A percentile compares a stretch with the other conserved stretches of the same genome.
These are phyloP conservation scores for Acacia concinna DNA, from an alignment of 331 rosid genomes.

Conservation along the genomic window DNA sequence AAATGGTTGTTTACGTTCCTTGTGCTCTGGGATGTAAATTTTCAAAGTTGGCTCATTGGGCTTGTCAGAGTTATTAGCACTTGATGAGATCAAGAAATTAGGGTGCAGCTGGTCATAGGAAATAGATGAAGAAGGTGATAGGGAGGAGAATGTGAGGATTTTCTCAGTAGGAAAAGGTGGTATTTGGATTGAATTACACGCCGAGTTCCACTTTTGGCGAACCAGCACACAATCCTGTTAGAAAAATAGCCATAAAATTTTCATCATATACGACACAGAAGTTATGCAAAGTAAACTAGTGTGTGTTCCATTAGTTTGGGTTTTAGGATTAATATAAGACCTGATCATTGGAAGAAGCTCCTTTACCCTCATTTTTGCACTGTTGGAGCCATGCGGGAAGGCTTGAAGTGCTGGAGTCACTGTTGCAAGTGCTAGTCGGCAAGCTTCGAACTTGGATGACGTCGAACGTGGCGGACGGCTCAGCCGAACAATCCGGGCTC, in stretches of 20 bases:
- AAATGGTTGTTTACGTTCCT: constrained; percentile 39
- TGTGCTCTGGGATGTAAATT: constrained; percentile 52
- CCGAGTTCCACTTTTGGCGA: constrained; percentile 79
- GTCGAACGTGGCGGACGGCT: constrained; percentile 58
- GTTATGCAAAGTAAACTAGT: too few relatives aligned
- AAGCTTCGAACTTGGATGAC: constrained; percentile 62
- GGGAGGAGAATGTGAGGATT: constrained; percentile 59
- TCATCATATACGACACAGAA: not conserved
- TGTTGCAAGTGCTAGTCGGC: constrained; percentile 51
- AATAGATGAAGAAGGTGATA: constrained; percentile 73
- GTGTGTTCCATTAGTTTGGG: not conserved
- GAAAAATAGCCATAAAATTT: constrained; percentile 26
- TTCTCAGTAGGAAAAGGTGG: constrained; percentile 54
- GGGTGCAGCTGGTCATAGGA: constrained; percentile 59
- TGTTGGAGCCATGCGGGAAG: constrained; percentile 99
- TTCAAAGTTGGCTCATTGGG: constrained; percentile 49
- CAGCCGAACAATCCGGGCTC: constrained; percentile 46
- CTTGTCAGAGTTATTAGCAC: constrained; percentile 21
- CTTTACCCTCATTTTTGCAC: constrained; percentile 68
- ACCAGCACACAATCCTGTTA: constrained; percentile 62
- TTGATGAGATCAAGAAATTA: constrained; percentile 45
- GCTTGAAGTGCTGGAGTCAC: constrained; percentile 60
- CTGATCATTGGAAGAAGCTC: constrained; percentile 52
- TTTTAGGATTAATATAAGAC: constrained; percentile 33
- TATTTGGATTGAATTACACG: constrained; percentile 63